Evolutionary conservation across 768 basidiomycete species (phyloP), one percentile per base, ranked within the genome.

Genomic region (Russula lepida): DNA sequence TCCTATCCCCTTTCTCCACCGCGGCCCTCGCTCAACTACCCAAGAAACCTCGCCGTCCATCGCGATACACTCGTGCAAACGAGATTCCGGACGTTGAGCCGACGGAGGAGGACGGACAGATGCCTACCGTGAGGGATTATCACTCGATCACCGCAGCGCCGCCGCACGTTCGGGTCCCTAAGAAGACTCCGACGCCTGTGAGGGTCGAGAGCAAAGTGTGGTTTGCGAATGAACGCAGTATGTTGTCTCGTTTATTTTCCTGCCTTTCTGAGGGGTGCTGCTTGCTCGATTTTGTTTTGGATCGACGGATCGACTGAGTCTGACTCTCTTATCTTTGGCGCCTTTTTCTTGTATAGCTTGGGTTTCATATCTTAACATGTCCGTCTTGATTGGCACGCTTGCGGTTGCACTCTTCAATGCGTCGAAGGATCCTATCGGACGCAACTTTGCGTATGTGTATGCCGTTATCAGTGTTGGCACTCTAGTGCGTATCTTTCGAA

Each of bases 141-240:
- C 83, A 85, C 69, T 77, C 89, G 2, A 90, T 90, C 71, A 87
- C 77, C 71, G 86, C 77, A 3, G 68, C 85, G 0, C 84, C 88
- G 0, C 76, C 83, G 0, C 79, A 81, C 49, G 83, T 92, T 39
- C 78, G 86, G 39, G 80, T 92, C 0, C 91, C 91, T 0, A 89
- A 87, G 76, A 94, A 93, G 73, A 82, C 90, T 23, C 76, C 87
- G 0, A 88, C 88, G 0, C 83, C 86, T 0, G 78, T 98, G 68
- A 89, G 85, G 64, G 92, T 98, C 19, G 94, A 98, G 71, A 86
- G 84, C 23, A 98, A 98, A 69, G 94, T 98, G 51, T 98, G 95
- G 94, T 95, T 98, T 71, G 93, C 94, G 9, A 97, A 97, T 69
- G 94, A 98, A 73, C 77, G 92, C 70, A 93, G 91, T 93, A 50